Evolutionary conservation across 768 basidiomycete species (phyloP).

Genomic region (Leccinum obscurum): DNA sequence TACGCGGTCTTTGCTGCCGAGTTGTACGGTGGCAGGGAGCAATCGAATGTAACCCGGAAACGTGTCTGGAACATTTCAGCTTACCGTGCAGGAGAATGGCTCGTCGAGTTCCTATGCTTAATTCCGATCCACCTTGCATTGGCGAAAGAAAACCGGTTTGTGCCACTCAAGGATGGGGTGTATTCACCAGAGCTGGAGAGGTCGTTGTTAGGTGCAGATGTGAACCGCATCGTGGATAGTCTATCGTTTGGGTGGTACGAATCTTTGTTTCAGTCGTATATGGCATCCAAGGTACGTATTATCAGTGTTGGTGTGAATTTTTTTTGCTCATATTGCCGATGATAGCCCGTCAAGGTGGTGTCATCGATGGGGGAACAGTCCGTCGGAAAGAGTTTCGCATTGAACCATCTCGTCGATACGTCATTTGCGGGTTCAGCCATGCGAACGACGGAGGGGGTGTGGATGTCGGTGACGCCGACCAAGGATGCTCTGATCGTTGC

Average conservation of each 20-base stretch:
- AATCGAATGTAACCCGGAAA: background rate
- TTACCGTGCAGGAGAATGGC: slow-evolving; percentile 32
- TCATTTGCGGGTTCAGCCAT: too few species aligned
- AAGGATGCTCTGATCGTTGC: too few species aligned
- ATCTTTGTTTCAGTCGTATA: slow-evolving; percentile 60
- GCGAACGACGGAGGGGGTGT: too few species aligned
- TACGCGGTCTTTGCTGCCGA: slow-evolving; percentile 30
- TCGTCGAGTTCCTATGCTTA: slow-evolving; percentile 58
- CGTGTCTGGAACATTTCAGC: slow-evolving; percentile 34
- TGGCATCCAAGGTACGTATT: slow-evolving; percentile 49
- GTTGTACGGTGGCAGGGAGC: slow-evolving; percentile 2
- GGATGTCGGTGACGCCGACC: too few species aligned
- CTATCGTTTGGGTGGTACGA: slow-evolving; percentile 68
- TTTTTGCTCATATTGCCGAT: too few species aligned
- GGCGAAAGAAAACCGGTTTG: slow-evolving; percentile 57
- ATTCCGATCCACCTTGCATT: slow-evolving; percentile 66
- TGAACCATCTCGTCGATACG: too few species aligned
- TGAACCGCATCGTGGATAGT: slow-evolving; percentile 54
- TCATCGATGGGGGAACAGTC: too few species aligned
- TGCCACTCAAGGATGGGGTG: slow-evolving; percentile 61
- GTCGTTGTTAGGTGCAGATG: slow-evolving; percentile 57
- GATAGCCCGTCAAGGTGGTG: too few species aligned
- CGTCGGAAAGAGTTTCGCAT: too few species aligned
- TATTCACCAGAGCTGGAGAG: slow-evolving; percentile 50
- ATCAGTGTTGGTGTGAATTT: rapidly evolving